Evolutionary conservation across 345 rosid genomes (phyloP), one percentile per base, ranked within the genome.

Genomic region (Hibiscus trionum): DNA sequence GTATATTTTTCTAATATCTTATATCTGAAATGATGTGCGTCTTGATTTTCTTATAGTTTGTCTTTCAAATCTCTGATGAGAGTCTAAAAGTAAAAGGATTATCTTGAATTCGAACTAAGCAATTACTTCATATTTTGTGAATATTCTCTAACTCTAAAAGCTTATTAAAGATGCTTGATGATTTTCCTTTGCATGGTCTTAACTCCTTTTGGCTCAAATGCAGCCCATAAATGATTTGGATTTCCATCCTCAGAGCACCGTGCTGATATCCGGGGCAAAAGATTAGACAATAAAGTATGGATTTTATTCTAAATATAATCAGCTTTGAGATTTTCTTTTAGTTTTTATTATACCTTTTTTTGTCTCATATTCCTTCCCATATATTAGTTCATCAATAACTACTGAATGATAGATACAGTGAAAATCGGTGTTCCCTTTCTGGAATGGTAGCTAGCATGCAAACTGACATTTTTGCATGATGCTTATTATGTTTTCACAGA

Each of bases 141-240:
- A 6, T 19, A 19, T 39, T 3, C 11, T 66, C 17, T 44, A 66
- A 46, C 70, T 46, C 61, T 44, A 16, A 72, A 26, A 46, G 70
- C 11, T 65, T 50, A 47, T 56, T 59, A 61, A 24, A 58, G 58
- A 61, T 39, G 70, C 46, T 59, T 56, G 44, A 47, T 7, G 15
- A 33, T 56, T 59, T 47, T n/a, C 70, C 50, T 50, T 69, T 26
- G 37, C 66, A 16, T 57, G 59, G 42, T 68, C 76, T 27, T 81
- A 65, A 78, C 73, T 12, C 64, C 56, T 71, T 64, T 59, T 11
- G 33, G 15, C 77, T 73, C 7, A 50, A 70, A 46, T 80, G 83
- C 86, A 92, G 94, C 90, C 93, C 35, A 78, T 92, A 75, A 92
- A 86, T 65, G 97, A 92, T 81, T 75, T 92, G 84, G 96, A 92